Evolutionary conservation across 768 basidiomycete genomes (phyloP).

Genomic region (Calvatia gigantea): DNA sequence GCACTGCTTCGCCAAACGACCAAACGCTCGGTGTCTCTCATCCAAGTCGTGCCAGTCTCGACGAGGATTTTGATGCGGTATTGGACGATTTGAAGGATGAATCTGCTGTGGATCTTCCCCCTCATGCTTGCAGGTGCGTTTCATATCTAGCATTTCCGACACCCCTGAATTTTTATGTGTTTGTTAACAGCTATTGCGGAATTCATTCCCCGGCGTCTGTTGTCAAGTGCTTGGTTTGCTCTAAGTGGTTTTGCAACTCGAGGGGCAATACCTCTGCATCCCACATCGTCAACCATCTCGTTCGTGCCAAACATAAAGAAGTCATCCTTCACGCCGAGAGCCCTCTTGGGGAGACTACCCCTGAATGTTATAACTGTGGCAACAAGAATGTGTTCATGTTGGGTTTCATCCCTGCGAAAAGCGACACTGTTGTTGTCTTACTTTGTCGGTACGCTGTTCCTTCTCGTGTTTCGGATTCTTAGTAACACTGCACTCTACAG

Average conservation of each 20-base stretch:
- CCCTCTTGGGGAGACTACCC: constrained; percentile 94
- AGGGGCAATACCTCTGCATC: constrained; percentile 97
- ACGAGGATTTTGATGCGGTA: constrained; percentile 89
- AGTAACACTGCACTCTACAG: constrained; percentile 34
- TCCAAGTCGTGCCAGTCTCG: constrained; percentile 32
- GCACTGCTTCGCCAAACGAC: constrained; percentile 26
- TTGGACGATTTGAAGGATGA: constrained; percentile 89
- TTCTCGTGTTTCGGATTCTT: constrained; percentile 7
- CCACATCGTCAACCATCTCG: constrained; percentile 98
- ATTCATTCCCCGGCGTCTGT: constrained; percentile 97
- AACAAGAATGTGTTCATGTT: constrained; percentile 99
- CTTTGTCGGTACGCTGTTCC: constrained; percentile 79
- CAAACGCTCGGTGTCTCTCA: constrained; percentile 12
- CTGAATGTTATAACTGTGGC: constrained; percentile 99
- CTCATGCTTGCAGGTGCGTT: constrained; percentile 92
- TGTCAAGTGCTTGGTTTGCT: constrained; percentile 89
- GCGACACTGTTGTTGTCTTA: constrained; percentile 96
- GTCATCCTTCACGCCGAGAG: constrained; percentile 95
- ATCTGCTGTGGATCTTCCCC: constrained; percentile 71
- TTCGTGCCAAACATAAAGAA: constrained; percentile 99
- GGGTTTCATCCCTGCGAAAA: constrained; percentile 98
- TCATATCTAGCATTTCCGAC: constrained; percentile 11
- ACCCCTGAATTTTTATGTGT: constrained; percentile 12
- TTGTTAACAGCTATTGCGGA: constrained; percentile 79
- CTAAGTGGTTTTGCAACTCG: constrained; percentile 99